Conservation (phyloP, 345 rosid species). For the Salix caprea region DNA sequence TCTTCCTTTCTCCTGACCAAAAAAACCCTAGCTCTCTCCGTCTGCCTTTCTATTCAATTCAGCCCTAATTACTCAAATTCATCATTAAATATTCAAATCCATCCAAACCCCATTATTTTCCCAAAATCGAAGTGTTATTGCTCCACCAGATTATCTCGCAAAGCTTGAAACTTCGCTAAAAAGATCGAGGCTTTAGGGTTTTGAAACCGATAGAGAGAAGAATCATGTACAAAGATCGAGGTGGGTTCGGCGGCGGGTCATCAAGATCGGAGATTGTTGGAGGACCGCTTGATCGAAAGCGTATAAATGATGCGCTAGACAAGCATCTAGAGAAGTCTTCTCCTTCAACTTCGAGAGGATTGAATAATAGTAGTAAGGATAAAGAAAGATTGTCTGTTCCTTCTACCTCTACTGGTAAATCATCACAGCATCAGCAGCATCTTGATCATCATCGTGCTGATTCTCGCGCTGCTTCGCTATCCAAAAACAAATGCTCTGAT, state of each 20-base stretch:
- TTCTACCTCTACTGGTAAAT: conserved; percentile 69
- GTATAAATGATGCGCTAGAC: conserved; percentile 85
- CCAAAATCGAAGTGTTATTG: neutral
- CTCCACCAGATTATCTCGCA: conserved; percentile 1
- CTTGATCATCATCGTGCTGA: conserved; percentile 49
- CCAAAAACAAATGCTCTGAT: conserved; percentile 60
- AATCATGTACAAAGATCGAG: conserved; percentile 64
- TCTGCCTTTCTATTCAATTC: conserved; percentile 6
- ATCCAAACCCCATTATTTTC: neutral
- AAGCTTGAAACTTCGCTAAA: conserved; percentile 2
- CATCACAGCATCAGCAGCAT: conserved; percentile 28
- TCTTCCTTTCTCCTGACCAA: conserved; percentile 16
- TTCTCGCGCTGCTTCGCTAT: conserved; percentile 44
- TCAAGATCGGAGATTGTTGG: conserved; percentile 78
- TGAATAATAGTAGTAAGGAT: conserved; percentile 44
- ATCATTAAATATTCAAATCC: neutral
- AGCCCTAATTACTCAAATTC: conserved; percentile 6
- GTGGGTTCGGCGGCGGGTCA: conserved; percentile 60
- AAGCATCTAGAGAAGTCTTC: conserved; percentile 88
- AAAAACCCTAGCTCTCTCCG: conserved; percentile 43
- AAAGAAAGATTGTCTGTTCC: conserved; percentile 57
- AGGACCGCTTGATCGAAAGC: conserved; percentile 71
- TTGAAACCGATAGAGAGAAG: neutral
- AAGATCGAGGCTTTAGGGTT: neutral
- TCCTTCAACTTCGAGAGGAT: conserved; percentile 72